Conservation (phyloP, 768 basidiomycete species). For the Lepiota subincarnata region DNA sequence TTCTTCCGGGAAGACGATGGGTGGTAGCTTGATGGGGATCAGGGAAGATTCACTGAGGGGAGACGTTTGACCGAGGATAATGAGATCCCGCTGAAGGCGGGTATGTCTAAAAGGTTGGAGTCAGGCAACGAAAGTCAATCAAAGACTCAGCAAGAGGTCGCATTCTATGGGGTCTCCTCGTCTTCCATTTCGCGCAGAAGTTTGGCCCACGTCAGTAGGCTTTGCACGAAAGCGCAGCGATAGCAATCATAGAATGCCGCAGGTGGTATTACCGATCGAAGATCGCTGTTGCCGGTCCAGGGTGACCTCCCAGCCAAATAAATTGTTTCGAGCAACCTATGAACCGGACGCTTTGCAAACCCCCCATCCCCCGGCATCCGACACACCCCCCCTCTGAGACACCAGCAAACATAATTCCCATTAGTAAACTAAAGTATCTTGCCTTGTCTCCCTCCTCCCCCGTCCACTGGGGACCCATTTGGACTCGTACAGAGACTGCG, state of each 20-base stretch:
- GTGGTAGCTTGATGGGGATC: slow-evolving; percentile 39
- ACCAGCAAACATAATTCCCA: slow-evolving; percentile 91
- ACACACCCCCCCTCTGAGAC: slow-evolving; percentile 72
- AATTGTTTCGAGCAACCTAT: slow-evolving; percentile 63
- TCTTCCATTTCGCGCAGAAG: slow-evolving; percentile 73
- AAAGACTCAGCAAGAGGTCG: neutral
- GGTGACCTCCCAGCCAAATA: too few relatives aligned
- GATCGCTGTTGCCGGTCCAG: too few relatives aligned
- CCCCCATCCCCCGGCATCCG: slow-evolving; percentile 60
- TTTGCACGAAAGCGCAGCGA: too few relatives aligned
- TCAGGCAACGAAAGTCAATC: slow-evolving; percentile 10
- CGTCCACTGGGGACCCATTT: slow-evolving; percentile 74
- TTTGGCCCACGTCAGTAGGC: too few relatives aligned
- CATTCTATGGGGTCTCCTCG: slow-evolving; percentile 88
- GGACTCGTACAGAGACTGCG: slow-evolving; percentile 66
- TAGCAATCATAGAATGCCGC: too few relatives aligned
- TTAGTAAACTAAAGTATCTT: slow-evolving; percentile 88
- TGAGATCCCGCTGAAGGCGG: slow-evolving; percentile 86
- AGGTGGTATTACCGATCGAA: too few relatives aligned
- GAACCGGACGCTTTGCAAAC: slow-evolving; percentile 48
- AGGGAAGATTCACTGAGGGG: slow-evolving; percentile 51
- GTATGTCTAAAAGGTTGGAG: slow-evolving; percentile 54
- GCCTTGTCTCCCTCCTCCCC: slow-evolving; percentile 52
- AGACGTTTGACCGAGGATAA: slow-evolving; percentile 75
- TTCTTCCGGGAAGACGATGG: slow-evolving; percentile 58